Evolutionary conservation across 1,284 basidiomycete genomes (phyloP).

Genomic region (Sanghuangporus weigelae): DNA sequence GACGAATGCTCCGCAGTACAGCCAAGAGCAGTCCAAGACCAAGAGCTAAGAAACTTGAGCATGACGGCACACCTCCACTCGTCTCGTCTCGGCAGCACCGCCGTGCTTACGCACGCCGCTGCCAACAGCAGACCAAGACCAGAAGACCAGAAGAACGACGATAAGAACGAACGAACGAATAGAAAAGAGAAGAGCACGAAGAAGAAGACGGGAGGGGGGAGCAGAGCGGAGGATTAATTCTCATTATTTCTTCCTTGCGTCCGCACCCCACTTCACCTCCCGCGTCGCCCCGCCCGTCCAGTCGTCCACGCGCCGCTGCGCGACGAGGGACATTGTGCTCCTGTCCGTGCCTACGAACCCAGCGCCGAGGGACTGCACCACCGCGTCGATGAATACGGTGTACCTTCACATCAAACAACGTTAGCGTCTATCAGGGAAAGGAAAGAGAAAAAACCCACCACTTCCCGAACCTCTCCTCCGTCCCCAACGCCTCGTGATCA

Average conservation of each 20-base stretch:
- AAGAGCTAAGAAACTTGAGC: no score
- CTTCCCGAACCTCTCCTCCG: conserved; percentile 45
- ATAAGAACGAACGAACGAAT: no score
- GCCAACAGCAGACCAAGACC: no score
- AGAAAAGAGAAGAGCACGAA: no score
- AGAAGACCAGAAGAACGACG: no score
- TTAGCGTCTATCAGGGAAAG: neutral
- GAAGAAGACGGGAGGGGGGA: no score
- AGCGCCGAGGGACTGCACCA: conserved; percentile 56
- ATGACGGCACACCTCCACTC: no score
- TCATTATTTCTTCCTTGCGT: neutral
- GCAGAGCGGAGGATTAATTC: neutral
- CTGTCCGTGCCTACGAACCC: conserved; percentile 67
- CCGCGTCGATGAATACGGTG: conserved; percentile 63
- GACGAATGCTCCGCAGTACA: no score
- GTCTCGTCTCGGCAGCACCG: no score
- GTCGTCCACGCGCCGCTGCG: conserved; percentile 53
- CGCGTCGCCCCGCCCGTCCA: conserved; percentile 58
- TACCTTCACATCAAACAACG: conserved; percentile 38
- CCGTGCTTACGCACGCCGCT: no score
- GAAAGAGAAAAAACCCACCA: conserved; percentile 40
- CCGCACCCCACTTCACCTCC: conserved; percentile 45
- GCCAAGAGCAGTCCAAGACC: no score
- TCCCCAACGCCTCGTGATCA: conserved; percentile 48
- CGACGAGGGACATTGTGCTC: conserved; percentile 65